Base-by-base conservation (phyloP, 257 asterid genomes). In the Solanum pennellii region DNA sequence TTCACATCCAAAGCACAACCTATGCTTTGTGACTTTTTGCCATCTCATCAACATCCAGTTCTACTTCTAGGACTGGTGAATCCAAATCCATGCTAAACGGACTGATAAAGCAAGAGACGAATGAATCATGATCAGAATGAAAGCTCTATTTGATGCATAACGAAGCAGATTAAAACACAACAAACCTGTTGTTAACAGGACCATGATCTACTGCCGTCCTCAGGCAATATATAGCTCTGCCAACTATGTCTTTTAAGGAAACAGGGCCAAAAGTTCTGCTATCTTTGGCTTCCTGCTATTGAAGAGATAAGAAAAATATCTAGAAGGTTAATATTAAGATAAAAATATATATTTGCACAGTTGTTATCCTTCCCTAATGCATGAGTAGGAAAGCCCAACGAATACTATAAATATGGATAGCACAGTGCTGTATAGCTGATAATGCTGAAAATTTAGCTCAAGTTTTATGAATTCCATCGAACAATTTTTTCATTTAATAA, bases 211-310 rank as follows among this genome's bases (percentile, higher is more conserved):
- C 95, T 9, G 97, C 98, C 44, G 89, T 93, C 88, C 94, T 92
- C 59, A 96, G 93, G 91, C 94, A 92, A 89, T 96, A 96, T 88
- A 96, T 90, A 87, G 90, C 98, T 89, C 98, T 90, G 73, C 98
- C 98, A 45, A 94, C 90, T 85, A 96, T 94, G 92, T 88, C 89
- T 35, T 90, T 88, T 94, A 93, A 92, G 47, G 93, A 88, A 84
- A 96, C 92, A n/a, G 98, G 98, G 31, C 98, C 98, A 92, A 96
- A 96, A 11, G 94, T 88, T 31, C 98, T 94, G 90, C 98, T 96
- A 87, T 96, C 98, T 35, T 93, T 89, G 39, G 95, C 96, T 82
- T 94, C 98, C 98, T 95, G 96, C 92, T 83, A 90, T 75, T 85
- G 20, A 79, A 84, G 87, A 52, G 82, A 39, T 62, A 76, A 15